A percentile compares a stretch with the other conserved stretches of the same genome.
Evolutionary conservation across 2,329 filamentous ascomycete species (phyloP).

Genomic region (Trichoderma harzianum): DNA sequence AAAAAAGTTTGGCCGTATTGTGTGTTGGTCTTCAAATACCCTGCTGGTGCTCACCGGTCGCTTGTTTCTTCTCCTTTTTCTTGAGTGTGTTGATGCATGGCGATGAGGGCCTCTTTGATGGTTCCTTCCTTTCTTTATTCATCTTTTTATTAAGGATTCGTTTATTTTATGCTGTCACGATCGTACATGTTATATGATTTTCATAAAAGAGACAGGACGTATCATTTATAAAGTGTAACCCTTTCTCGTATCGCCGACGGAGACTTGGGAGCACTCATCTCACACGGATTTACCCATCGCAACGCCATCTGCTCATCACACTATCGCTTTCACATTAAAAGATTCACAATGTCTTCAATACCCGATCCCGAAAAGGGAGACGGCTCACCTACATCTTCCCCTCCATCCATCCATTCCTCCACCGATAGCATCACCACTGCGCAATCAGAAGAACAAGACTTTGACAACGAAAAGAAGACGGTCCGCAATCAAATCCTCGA

Average conservation of each 20-base stretch:
- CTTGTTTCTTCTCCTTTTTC: background rate
- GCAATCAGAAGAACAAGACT: constrained; percentile 7
- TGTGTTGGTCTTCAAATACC: constrained; percentile 3
- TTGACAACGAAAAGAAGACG: constrained; percentile 3
- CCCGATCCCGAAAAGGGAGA: constrained; percentile 6
- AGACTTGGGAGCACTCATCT: background rate
- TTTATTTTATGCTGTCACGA: background rate
- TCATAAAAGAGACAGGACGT: background rate
- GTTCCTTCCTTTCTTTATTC: background rate
- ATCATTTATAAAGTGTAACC: background rate
- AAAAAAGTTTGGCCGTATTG: background rate
- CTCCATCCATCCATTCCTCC: background rate
- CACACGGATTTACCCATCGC: background rate
- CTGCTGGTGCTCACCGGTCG: background rate
- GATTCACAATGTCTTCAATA: background rate
- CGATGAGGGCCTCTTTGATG: background rate
- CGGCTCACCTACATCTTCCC: background rate
- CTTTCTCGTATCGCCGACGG: background rate
- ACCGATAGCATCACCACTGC: background rate
- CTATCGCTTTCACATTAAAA: background rate
- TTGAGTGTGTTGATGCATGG: background rate
- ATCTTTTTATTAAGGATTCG: background rate
- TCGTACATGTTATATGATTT: background rate
- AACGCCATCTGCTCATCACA: background rate
- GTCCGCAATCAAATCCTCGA: background rate